These are phyloP conservation scores for Sugiyamaella grinbergsii DNA, from an alignment of 1,139 yeast genomes.

Conservation along the genomic window DNA sequence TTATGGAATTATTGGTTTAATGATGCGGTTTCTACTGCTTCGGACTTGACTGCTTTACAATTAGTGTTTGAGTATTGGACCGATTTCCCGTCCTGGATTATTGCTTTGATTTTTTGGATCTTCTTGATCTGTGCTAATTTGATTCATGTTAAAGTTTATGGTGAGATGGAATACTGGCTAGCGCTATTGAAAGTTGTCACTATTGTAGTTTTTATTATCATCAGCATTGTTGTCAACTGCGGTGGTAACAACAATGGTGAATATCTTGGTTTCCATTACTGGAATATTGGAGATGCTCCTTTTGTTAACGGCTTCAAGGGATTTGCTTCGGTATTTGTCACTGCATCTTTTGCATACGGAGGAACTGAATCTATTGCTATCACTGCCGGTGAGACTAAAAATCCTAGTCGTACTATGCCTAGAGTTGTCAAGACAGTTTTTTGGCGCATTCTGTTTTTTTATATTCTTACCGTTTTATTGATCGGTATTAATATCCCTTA, in stretches of 20 bases:
- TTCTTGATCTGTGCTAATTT: constrained; percentile 55
- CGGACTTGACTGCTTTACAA: constrained; percentile 62
- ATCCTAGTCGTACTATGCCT: constrained; percentile 61
- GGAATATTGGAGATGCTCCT: constrained; percentile 53
- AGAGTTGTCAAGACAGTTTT: constrained; percentile 61
- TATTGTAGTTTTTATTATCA: constrained; percentile 55
- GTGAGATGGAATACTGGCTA: constrained; percentile 68
- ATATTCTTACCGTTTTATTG: constrained; percentile 50
- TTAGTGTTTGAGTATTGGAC: constrained; percentile 62
- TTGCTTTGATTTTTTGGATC: constrained; percentile 61
- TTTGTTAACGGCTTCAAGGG: constrained; percentile 62
- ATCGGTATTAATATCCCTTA: constrained; percentile 53
- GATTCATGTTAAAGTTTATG: constrained; percentile 58
- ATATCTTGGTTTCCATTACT: constrained; percentile 53
- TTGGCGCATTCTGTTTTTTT: constrained; percentile 53
- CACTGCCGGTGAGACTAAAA: constrained; percentile 66
- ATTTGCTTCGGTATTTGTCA: constrained; percentile 53
- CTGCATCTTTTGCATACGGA: constrained; percentile 69
- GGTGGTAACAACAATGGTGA: constrained; percentile 60
- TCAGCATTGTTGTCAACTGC: constrained; percentile 59
- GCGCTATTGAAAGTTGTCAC: constrained; percentile 62
- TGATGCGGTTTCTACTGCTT: constrained; percentile 63
- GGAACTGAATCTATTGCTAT: constrained; percentile 67
- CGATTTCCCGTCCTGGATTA: constrained; percentile 59
- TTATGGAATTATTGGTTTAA: constrained; percentile 66